phyloP scores from a whole-genome alignment of 345 rosid genomes.

The Mercurialis annua region DNA sequence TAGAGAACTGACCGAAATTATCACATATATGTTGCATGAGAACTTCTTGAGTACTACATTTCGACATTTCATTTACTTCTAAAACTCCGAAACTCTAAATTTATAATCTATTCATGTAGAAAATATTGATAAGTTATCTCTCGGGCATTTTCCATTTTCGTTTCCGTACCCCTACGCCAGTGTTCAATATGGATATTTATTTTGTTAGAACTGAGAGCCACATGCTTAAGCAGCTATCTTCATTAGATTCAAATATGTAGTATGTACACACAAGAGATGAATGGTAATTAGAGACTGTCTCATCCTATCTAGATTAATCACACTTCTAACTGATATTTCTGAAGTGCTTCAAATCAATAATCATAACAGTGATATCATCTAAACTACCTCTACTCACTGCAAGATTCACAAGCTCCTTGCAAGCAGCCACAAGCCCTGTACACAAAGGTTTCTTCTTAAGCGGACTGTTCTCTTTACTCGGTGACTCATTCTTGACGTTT shows the following conservation, averaged over 20 bases:
- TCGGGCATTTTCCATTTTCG: no score
- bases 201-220: neutral
- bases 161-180: no score
- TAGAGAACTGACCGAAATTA: neutral
- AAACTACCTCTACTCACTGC: slow-evolving; percentile 62
- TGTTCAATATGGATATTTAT: neutral
- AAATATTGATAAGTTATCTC: no score
- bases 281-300: neutral
- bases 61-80: no score
- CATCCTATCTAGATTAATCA: neutral
- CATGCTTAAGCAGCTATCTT: neutral
- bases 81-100: no score
- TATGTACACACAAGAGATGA: neutral
- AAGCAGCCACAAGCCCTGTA: slow-evolving; percentile 45
- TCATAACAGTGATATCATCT: slow-evolving; percentile 75
- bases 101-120: no score
- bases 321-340: slow-evolving; percentile 29
- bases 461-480: slow-evolving; percentile 37
- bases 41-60: no score
- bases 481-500: slow-evolving; percentile 33
- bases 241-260: neutral
- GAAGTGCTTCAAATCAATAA: slow-evolving; percentile 56
- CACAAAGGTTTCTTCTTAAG: slow-evolving; percentile 29
- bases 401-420: slow-evolving; percentile 63
- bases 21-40: no score